A percentile compares a stretch with the other conserved stretches of the same genome.
phyloP scores from a whole-genome alignment of 2,329 filamentous ascomycete species.

The Xylogone sp. region DNA sequence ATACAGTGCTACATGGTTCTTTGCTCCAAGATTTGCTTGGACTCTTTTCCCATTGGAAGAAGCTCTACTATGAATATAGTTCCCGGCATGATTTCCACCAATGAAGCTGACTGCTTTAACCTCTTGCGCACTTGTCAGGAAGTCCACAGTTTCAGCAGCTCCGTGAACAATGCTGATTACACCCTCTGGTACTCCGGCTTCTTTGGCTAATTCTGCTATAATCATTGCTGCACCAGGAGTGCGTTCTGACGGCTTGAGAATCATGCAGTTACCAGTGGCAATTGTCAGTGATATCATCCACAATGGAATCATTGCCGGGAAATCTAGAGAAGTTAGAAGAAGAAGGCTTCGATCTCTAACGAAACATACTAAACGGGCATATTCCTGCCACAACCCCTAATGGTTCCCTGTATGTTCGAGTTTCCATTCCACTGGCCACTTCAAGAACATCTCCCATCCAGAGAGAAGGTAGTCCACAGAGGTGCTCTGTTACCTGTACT shows the following conservation, averaged over 20 bases:
- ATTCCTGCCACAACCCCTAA: constrained; percentile 75
- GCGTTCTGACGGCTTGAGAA: constrained; percentile 78
- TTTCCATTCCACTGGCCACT: constrained; percentile 84
- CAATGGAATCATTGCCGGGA: constrained; percentile 82
- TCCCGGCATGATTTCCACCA: constrained; percentile 77
- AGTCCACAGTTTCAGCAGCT: constrained; percentile 72
- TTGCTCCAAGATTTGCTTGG: constrained; percentile 78
- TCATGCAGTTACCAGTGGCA: constrained; percentile 73
- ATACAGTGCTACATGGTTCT: constrained; percentile 79
- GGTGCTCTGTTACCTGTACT: constrained; percentile 76
- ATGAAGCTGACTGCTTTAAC: constrained; percentile 83
- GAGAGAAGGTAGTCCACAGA: constrained; percentile 71
- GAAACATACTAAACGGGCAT: constrained; percentile 70
- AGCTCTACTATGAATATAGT: constrained; percentile 74
- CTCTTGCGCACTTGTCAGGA: constrained; percentile 73
- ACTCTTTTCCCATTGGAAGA: constrained; percentile 80
- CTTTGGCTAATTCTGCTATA: constrained; percentile 68
- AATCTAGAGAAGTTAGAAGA: constrained; percentile 49
- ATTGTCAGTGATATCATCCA: constrained; percentile 81
- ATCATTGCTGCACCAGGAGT: constrained; percentile 80
- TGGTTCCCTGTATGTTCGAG: constrained; percentile 71
- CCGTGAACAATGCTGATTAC: constrained; percentile 79
- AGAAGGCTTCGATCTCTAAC: not conserved
- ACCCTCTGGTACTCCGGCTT: constrained; percentile 74
- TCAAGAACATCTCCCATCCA: constrained; percentile 77